Percentiles rank a stretch among this genome's conserved stretches.
Conservation (phyloP, 2,329 filamentous ascomycete genomes). For the Penicillium hesseltinei region DNA sequence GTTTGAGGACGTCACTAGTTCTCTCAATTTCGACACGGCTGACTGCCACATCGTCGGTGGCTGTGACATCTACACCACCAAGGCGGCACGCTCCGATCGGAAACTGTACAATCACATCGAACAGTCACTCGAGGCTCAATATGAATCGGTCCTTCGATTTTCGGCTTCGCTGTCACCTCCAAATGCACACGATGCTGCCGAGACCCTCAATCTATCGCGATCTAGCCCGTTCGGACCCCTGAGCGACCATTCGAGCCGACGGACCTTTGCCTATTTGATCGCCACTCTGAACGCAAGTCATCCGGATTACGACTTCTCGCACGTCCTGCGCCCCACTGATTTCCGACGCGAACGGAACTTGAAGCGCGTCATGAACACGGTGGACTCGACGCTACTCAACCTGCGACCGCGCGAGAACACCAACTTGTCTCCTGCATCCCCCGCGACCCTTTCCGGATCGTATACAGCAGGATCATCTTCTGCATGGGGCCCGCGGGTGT, state of each 20-base stretch:
- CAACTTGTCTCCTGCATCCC: constrained; percentile 42
- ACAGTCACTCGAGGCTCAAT: constrained; percentile 82
- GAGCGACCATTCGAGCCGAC: constrained; percentile 80
- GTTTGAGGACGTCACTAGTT: constrained; percentile 86
- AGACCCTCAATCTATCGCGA: constrained; percentile 70
- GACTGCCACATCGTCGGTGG: constrained; percentile 90
- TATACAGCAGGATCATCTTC: constrained; percentile 54
- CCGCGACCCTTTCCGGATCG: constrained; percentile 45
- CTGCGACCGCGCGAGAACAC: constrained; percentile 63
- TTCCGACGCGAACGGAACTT: constrained; percentile 83
- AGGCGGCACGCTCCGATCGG: constrained; percentile 92
- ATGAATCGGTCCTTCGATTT: constrained; percentile 81
- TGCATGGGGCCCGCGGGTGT: constrained; percentile 85
- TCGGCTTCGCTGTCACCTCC: constrained; percentile 86
- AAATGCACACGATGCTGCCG: constrained; percentile 67
- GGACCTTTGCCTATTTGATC: constrained; percentile 93
- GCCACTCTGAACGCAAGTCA: constrained; percentile 95
- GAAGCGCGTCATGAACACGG: constrained; percentile 76
- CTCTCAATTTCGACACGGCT: constrained; percentile 91
- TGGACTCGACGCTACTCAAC: constrained; percentile 85
- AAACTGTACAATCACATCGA: constrained; percentile 97
- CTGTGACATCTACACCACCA: constrained; percentile 96
- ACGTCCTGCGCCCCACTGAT: constrained; percentile 82
- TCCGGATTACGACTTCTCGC: constrained; percentile 94
- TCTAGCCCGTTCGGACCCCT: constrained; percentile 90